Conservation (phyloP, 352 stramenopile genomes). For the Pythium volutum region DNA sequence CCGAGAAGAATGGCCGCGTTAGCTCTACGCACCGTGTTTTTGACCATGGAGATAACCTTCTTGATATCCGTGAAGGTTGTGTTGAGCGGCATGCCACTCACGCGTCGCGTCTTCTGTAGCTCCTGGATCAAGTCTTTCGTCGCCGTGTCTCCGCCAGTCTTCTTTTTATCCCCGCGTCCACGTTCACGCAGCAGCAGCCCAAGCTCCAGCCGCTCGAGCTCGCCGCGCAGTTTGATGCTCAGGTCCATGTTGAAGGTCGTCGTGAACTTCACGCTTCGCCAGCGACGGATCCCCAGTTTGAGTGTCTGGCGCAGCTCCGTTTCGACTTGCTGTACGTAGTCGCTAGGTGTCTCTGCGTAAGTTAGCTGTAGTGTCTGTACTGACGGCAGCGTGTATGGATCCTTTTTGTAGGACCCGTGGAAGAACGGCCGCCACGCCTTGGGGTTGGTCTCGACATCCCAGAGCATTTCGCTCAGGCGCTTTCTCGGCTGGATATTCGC, state of each 20-base stretch:
- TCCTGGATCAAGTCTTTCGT: slow-evolving; percentile 20
- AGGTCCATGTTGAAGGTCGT: slow-evolving; percentile 89
- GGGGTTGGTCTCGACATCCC: slow-evolving; percentile 73
- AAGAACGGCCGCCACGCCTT: slow-evolving; percentile 89
- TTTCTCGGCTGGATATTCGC: slow-evolving; percentile 78
- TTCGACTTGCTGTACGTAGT: slow-evolving; percentile 72
- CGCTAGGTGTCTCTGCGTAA: slow-evolving; percentile 54
- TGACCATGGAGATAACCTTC: slow-evolving; percentile 75
- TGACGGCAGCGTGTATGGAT: slow-evolving; percentile 30
- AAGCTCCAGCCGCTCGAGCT: slow-evolving; percentile 74
- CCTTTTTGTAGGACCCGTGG: slow-evolving; percentile 24
- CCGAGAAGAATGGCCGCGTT: slow-evolving; percentile 3
- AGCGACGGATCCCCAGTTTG: slow-evolving; percentile 85
- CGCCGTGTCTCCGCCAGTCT: neutral
- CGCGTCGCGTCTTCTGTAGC: slow-evolving; percentile 33
- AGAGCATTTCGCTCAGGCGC: slow-evolving; percentile 61
- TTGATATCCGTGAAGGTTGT: slow-evolving; percentile 86
- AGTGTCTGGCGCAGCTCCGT: slow-evolving; percentile 74
- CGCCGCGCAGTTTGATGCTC: slow-evolving; percentile 63
- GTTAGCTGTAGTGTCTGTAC: slow-evolving; percentile 56
- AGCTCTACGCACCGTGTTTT: slow-evolving; percentile 63
- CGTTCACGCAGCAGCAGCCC: slow-evolving; percentile 5
- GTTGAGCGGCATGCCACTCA: slow-evolving; percentile 85
- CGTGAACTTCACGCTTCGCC: slow-evolving; percentile 75
- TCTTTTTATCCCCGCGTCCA: slow-evolving; percentile 15